Evolutionary conservation across 2,329 filamentous ascomycete species (phyloP).

Genomic region (Macroventuria anomochaeta): DNA sequence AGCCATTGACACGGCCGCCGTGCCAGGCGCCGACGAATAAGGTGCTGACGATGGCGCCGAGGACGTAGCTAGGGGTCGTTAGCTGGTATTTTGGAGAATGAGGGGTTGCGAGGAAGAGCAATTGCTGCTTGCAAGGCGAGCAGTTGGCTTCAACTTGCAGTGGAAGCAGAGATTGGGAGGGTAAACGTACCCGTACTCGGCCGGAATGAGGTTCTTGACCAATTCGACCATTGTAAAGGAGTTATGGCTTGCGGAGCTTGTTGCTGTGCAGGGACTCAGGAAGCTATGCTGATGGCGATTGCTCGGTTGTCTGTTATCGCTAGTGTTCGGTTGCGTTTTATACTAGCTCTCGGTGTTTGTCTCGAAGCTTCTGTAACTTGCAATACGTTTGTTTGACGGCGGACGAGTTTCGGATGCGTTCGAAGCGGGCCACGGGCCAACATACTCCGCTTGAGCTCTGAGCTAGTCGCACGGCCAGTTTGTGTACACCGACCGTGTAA

Average conservation of each 20-base stretch:
- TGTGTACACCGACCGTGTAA: conserved; percentile 2
- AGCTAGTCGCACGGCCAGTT: conserved; percentile 9
- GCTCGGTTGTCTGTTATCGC: background rate
- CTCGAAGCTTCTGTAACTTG: conserved; percentile 10
- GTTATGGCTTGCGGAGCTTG: background rate
- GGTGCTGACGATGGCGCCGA: conserved; percentile 60
- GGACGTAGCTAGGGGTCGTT: conserved; percentile 57
- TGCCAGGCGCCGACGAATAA: conserved; percentile 63
- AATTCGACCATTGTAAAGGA: conserved; percentile 12
- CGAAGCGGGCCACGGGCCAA: conserved; percentile 7
- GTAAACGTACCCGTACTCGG: conserved; percentile 15
- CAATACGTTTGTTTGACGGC: conserved; percentile 2
- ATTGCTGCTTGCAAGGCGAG: background rate
- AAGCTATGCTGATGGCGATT: background rate
- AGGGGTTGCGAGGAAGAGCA: background rate
- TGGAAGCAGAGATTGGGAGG: background rate
- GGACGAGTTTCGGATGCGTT: conserved; percentile 14
- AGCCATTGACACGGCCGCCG: conserved; percentile 52
- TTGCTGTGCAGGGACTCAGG: background rate
- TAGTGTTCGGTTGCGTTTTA: conserved; percentile 1
- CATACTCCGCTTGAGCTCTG: conserved; percentile 1
- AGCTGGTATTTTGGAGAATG: background rate
- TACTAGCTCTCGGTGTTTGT: conserved; percentile 3
- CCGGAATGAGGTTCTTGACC: conserved; percentile 19
- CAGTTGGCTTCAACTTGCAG: background rate